Conservation (phyloP, 345 rosid genomes). For the Syzygium oleosum region DNA sequence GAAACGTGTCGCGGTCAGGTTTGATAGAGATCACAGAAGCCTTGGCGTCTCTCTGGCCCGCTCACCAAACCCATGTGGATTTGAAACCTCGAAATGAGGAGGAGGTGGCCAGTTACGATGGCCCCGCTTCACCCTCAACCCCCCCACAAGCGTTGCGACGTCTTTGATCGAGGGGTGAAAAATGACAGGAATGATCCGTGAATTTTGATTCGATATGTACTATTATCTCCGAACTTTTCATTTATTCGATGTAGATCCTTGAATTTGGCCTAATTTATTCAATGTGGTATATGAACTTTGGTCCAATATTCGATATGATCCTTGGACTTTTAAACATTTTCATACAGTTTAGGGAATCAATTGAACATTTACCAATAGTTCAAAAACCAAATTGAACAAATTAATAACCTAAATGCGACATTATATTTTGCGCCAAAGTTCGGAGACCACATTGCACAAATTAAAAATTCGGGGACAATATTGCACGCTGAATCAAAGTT, state of each 20-base stretch:
- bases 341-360: not conserved
- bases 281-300: too few relatives aligned
- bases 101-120: not conserved
- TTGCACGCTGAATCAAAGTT: not conserved
- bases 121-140: not conserved
- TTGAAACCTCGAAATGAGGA: not conserved
- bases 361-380: not conserved
- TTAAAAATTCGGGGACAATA: not conserved
- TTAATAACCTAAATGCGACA: rapidly evolving
- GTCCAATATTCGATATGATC: too few relatives aligned
- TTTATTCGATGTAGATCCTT: not conserved
- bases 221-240: not conserved
- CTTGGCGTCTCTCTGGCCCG: not conserved
- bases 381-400: rapidly evolving
- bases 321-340: not conserved
- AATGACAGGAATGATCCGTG: not conserved
- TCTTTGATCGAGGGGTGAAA: not conserved
- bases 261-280: not conserved
- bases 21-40: not conserved
- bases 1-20: not conserved
- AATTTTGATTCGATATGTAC: too few relatives aligned
- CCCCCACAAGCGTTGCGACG: not conserved
- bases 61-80: not conserved
- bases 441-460: rapidly evolving
- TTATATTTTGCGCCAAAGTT: not conserved